Evolutionary conservation across 257 asterid species (phyloP).

Genomic region (Solanum dulcamara): DNA sequence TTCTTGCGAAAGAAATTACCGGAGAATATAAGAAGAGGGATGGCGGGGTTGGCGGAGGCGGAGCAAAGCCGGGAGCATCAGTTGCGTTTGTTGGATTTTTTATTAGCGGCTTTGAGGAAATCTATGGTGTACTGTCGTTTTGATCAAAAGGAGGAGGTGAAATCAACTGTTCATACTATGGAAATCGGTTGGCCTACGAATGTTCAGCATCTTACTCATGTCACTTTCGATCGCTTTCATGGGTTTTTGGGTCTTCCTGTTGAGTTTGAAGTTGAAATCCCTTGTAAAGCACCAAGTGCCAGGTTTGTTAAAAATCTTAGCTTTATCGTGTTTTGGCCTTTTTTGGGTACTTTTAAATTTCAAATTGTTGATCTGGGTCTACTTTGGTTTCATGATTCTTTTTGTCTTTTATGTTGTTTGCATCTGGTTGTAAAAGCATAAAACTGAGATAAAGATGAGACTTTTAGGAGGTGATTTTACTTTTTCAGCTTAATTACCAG

Average conservation of each 20-base stretch:
- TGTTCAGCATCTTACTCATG: conserved; percentile 86
- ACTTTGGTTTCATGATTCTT: not conserved
- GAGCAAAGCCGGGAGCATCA: conserved; percentile 30
- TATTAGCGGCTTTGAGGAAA: conserved; percentile 64
- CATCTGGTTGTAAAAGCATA: not conserved
- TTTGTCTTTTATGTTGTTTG: not conserved
- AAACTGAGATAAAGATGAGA: not conserved
- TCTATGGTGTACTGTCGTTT: conserved; percentile 75
- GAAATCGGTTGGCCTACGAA: conserved; percentile 97
- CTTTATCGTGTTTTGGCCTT: not conserved
- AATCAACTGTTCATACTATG: conserved; percentile 58
- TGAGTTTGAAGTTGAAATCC: conserved; percentile 84
- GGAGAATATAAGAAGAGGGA: not conserved
- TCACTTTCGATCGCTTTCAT: conserved; percentile 85
- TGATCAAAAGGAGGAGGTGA: conserved; percentile 37
- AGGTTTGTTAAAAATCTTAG: conserved; percentile 29
- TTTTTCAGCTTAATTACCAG: not conserved
- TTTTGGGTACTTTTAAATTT: not conserved
- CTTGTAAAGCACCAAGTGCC: conserved; percentile 90
- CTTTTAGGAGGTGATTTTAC: not conserved
- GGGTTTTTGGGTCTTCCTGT: conserved; percentile 91
- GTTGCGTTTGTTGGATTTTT: conserved; percentile 56
- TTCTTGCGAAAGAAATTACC: not conserved
- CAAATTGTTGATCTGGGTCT: not conserved
- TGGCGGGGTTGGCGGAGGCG: conserved; percentile 61